Base-by-base conservation (phyloP, 2,329 filamentous ascomycete genomes). In the Truncatella angustata region DNA sequence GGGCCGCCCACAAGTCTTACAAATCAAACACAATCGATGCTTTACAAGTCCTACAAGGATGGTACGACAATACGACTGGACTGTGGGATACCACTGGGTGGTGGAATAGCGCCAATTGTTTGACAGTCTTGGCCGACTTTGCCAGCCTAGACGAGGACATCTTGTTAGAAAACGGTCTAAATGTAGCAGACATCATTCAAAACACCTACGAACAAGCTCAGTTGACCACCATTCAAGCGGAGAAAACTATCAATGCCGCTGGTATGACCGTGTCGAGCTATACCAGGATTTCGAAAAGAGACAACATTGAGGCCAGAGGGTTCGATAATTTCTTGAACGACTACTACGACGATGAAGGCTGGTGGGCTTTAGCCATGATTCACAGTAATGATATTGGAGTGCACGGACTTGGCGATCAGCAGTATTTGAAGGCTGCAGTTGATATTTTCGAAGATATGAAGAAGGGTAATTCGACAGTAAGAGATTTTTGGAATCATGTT, bases 71-170 rank as follows among this genome's bases (percentile, higher is more conserved):
- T 4, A 64, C 60, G 5, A 81, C 72, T 2, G 81, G 82, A 10
- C 66, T 84, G 5, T 85, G 79, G 79, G 68, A 80, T 51, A 75
- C 74, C 0, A 73, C 73, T 26, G 78, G 79, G 6, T 86, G 82
- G 83, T 86, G 82, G 83, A 83, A 85, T 58, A 73, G 73, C 20
- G 83, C 80, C 24, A 86, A 85, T 59, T 74, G 73, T 54, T 64
- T 85, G 56, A 84, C 81, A 0, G 70, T 73, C 12, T 60, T 84
- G n/a, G 77, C 73, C 35, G 75, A 84, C 52, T 63, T 63, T 47
- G 61, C 60, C 26, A 32, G 56, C 21, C 28, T 62, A 10, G 51
- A 60, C 24, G 49, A 54, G 3, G 34, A 45, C 21, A 26, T 36
- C 14, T 11, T 26, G 16, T 48, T 47, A 20, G 53, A 58, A 43